A percentile compares a stretch with the other conserved stretches of the same genome.
Conservation (phyloP, 768 basidiomycete species). For the Podaxis sp. region DNA sequence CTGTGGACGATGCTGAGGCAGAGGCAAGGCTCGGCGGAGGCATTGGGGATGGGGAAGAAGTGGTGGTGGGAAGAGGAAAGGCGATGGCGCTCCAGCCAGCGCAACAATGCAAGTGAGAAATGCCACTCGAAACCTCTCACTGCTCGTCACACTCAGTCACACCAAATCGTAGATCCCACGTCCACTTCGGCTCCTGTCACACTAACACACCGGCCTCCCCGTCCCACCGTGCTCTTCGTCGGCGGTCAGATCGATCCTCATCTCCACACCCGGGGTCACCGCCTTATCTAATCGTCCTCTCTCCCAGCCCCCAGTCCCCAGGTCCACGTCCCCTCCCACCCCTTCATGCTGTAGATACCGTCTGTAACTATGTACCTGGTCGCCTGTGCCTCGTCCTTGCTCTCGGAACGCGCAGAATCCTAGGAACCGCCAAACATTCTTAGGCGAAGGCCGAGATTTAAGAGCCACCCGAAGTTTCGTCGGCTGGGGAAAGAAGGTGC, state of each 20-base stretch:
- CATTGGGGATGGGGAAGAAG: constrained; percentile 22
- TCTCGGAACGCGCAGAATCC: not conserved
- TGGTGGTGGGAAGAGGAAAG: constrained; percentile 48
- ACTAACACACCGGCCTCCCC: constrained; percentile 2
- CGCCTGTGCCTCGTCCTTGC: not conserved
- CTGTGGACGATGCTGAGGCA: constrained; percentile 21
- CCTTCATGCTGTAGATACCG: not conserved
- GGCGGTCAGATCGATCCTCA: constrained; percentile 1
- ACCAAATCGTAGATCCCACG: constrained; percentile 1
- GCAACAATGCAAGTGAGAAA: constrained; percentile 39
- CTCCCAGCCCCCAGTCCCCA: not conserved
- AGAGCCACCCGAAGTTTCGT: constrained; percentile 8
- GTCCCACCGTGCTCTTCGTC: constrained; percentile 10
- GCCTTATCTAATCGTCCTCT: not conserved
- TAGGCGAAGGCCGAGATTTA: constrained; percentile 6
- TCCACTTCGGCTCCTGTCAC: not conserved
- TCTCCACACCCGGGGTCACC: not conserved
- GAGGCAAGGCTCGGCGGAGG: constrained; percentile 16
- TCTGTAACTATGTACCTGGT: not conserved
- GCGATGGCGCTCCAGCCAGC: constrained; percentile 36
- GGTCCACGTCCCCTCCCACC: not conserved
- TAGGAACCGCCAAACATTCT: not conserved
- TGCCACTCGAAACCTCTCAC: constrained; percentile 14
- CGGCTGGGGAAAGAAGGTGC: constrained; percentile 6
- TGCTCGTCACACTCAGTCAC: constrained; percentile 3